Percentiles rank a stretch among this genome's conserved stretches.
Conservation (phyloP, 257 asterid species). For the Capsicum chinense region DNA sequence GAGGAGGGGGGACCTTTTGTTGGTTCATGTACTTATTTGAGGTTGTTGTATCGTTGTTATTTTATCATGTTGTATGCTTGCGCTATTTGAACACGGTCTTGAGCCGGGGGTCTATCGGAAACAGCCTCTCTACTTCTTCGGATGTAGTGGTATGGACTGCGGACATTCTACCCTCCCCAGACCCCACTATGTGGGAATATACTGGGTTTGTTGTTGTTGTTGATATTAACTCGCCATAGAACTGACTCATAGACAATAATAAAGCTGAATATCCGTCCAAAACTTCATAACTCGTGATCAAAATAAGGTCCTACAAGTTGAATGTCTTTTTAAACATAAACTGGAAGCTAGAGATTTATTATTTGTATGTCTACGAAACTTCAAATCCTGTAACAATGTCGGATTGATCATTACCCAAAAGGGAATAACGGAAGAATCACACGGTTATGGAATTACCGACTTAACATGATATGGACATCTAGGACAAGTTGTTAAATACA, state of each 20-base stretch:
- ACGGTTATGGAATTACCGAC: not conserved
- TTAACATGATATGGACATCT: slow-evolving; percentile 1
- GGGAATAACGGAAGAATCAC: not conserved
- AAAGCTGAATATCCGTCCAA: not conserved
- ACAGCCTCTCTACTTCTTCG: no score
- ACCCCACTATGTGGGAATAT: no score
- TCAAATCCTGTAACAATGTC: not conserved
- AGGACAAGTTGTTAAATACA: not conserved
- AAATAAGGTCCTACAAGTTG: slow-evolving; percentile 1
- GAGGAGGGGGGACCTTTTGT: no score
- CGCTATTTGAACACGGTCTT: no score
- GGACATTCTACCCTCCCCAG: no score
- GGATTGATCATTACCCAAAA: not conserved
- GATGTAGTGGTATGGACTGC: no score
- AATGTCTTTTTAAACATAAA: not conserved
- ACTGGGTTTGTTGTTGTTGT: no score
- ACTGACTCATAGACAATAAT: not conserved
- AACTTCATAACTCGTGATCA: not conserved
- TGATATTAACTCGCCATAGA: not conserved
- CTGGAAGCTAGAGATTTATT: slow-evolving; percentile 1
- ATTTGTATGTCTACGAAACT: not conserved
- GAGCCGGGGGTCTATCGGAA: no score
- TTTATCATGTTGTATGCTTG: no score
- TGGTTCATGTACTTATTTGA: no score
- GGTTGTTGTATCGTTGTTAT: no score